Conservation (phyloP, 768 basidiomycete species). For the Lactarius trivialis region DNA sequence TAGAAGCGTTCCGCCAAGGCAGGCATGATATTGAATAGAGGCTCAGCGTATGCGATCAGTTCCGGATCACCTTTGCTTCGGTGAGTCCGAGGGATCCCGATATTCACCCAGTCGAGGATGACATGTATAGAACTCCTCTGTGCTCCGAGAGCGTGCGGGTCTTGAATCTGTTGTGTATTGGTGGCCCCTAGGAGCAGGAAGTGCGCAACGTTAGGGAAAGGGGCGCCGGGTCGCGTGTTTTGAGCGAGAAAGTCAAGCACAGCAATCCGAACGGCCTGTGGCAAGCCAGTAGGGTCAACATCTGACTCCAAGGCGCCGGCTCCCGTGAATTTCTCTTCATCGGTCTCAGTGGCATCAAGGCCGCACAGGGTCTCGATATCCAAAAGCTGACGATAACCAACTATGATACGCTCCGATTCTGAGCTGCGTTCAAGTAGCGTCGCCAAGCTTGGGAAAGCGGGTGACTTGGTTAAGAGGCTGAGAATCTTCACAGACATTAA, state of each 20-base stretch:
- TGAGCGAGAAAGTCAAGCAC: slow-evolving; percentile 78
- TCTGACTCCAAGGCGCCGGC: slow-evolving; percentile 63
- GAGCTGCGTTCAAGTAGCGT: slow-evolving; percentile 72
- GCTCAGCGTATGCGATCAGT: slow-evolving; percentile 31
- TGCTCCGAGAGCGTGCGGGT: slow-evolving; percentile 68
- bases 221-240: slow-evolving; percentile 54
- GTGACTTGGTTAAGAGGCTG: slow-evolving; percentile 54
- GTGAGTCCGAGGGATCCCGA: slow-evolving; percentile 58
- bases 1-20: slow-evolving; percentile 82
- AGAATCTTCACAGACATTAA: slow-evolving; percentile 78
- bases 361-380: slow-evolving; percentile 56
- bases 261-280: slow-evolving; percentile 66
- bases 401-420: slow-evolving; percentile 80
- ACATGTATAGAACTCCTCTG: slow-evolving; percentile 71
- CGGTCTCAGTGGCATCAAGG: slow-evolving; percentile 50
- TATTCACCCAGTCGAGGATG: slow-evolving; percentile 68
- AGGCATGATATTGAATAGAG: slow-evolving; percentile 62
- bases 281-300: slow-evolving; percentile 40
- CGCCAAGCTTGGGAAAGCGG: slow-evolving; percentile 64
- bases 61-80: slow-evolving; percentile 38
- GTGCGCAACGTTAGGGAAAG: slow-evolving; percentile 82
- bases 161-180: slow-evolving; percentile 63
- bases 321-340: slow-evolving; percentile 59
- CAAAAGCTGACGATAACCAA: slow-evolving; percentile 67
- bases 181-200: slow-evolving; percentile 70